Evolutionary conservation across 1,284 basidiomycete genomes (phyloP).

Genomic region (Melampsora abietis-canadensis): DNA sequence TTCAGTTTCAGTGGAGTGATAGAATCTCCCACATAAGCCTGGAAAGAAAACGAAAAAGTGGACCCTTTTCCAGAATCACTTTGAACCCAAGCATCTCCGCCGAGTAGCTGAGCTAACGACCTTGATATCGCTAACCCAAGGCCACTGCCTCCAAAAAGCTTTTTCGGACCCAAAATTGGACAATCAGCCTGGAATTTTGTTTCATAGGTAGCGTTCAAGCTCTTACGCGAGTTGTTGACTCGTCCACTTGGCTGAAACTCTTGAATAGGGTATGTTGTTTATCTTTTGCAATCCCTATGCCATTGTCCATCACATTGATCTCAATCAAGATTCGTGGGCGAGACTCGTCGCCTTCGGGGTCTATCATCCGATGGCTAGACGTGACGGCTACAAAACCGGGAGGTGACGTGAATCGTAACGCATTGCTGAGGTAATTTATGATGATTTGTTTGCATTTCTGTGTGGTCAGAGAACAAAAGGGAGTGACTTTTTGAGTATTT

Average conservation of each 20-base stretch:
- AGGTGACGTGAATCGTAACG: neutral
- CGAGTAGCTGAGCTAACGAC: constrained; percentile 52
- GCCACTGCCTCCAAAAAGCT: constrained; percentile 50
- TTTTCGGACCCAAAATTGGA: too few species aligned
- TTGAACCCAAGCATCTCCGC: constrained; percentile 53
- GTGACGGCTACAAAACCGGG: neutral
- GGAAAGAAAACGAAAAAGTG: constrained; percentile 53
- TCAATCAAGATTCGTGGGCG: neutral
- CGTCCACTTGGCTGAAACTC: constrained; percentile 54
- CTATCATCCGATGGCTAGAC: neutral
- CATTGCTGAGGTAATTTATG: neutral
- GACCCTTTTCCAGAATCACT: constrained; percentile 53
- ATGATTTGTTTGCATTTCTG: constrained; percentile 42
- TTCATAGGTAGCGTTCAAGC: neutral
- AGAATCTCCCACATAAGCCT: constrained; percentile 45
- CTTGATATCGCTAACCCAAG: constrained; percentile 54
- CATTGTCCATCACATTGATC: constrained; percentile 39
- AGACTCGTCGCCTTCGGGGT: neutral
- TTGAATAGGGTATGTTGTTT: constrained; percentile 54
- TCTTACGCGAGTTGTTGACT: constrained; percentile 51
- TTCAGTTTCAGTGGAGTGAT: constrained; percentile 48
- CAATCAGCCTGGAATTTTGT: too few species aligned
- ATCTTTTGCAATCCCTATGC: constrained; percentile 46
- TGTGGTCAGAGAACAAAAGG: constrained; percentile 47
- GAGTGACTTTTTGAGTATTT: constrained; percentile 43